Evolutionary conservation across 305 asterid species (phyloP), one percentile per base, ranked within the genome.

Genomic region (Rubia tinctorum): DNA sequence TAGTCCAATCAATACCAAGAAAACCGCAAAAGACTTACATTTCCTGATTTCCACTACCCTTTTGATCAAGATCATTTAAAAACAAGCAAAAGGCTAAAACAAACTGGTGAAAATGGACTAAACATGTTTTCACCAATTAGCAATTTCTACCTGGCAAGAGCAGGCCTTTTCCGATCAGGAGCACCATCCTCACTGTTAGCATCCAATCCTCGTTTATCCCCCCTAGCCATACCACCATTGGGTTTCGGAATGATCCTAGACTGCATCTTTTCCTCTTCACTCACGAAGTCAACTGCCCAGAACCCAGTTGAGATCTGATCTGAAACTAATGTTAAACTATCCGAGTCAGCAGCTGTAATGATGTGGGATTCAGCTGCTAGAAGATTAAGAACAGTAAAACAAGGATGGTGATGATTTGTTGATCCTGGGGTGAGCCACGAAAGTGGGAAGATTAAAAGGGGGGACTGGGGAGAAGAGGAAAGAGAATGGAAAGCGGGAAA

Each of bases 61-160:
- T 39, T 66, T 66, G 39, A 17, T 66, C 15, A 66, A 42, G 37
- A 71, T 22, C 23, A 20, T 12, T 59, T 18, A 20, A 22, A 59
- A 23, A 5, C 34, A 40, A 18, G 17, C 1, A 55, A 60, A 62
- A 14, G 8, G 37, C 10, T 17, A 40, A 71, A 23, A 51, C 22
- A 22, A 55, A 34, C n/a, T 37, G 3, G 20, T 53, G 23, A 53
- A 18, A 15, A 8, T 18, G 30, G 17, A 11, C 34, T 30, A 1
- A 25, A 56, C 3, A 40, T 15, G 69, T 11, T 22, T 45, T n/a
- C 56, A 49, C 59, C 23, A 53, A 2, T 72, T 56, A 74, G 69
- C n/a, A n/a, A n/a, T n/a, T n/a, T n/a, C n/a, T 80, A 93, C 98
- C 96, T 93, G 43, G 98, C 97, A 76, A 93, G 97, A 87, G 97